A percentile compares a stretch with the other conserved stretches of the same genome.
Evolutionary conservation across 2,329 filamentous ascomycete genomes (phyloP).

Genomic region (Escovopsis sp.): DNA sequence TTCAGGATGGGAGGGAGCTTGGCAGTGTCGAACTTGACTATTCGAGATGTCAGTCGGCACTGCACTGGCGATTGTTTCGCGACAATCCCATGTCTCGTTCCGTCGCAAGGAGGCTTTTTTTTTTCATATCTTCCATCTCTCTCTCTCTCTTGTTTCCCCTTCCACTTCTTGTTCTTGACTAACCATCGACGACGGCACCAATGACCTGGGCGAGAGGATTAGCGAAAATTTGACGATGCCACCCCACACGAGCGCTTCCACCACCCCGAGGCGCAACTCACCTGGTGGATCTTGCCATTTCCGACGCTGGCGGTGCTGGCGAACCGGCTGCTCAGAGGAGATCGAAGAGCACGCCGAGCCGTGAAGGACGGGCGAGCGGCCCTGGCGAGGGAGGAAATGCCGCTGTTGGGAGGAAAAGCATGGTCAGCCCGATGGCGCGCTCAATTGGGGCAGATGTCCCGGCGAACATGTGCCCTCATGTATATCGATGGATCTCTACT

Average conservation of each 20-base stretch:
- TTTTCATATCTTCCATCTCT: neutral
- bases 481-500: slow-evolving; percentile 25
- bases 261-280: slow-evolving; percentile 20
- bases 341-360: slow-evolving; percentile 43
- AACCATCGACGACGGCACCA: slow-evolving; percentile 97
- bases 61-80: neutral
- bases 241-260: neutral
- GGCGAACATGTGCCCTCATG: slow-evolving; percentile 13
- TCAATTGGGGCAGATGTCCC: slow-evolving; percentile 27
- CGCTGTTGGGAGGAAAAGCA: slow-evolving; percentile 31
- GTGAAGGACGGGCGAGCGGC: slow-evolving; percentile 46
- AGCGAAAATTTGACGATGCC: slow-evolving; percentile 11
- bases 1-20: slow-evolving; percentile 96
- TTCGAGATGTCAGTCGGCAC: slow-evolving; percentile 15
- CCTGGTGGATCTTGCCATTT: slow-evolving; percentile 57
- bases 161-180: slow-evolving; percentile 23
- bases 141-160: too few species aligned
- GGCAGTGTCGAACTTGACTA: slow-evolving; percentile 93
- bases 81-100: neutral
- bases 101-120: slow-evolving; percentile 4
- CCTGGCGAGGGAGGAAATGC: slow-evolving; percentile 50
- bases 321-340: slow-evolving; percentile 40
- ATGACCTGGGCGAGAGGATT: slow-evolving; percentile 63
- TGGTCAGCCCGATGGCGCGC: slow-evolving; percentile 28
- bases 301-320: slow-evolving; percentile 44